Evolutionary conservation across 176 grass and related monocot species (phyloP).

Genomic region (Zea luxurians): DNA sequence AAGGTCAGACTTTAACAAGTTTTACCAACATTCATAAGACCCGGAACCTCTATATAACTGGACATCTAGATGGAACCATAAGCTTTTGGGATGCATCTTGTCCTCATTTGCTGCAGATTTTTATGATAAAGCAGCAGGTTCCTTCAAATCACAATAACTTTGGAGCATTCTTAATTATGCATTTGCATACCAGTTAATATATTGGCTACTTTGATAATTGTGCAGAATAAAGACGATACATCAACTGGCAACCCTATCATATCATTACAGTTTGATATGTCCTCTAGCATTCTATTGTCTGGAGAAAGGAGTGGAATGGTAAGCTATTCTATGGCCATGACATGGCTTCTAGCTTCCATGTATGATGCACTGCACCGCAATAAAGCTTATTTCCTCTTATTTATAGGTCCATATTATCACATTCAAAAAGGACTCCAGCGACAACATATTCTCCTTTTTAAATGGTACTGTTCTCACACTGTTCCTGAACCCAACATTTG

Average conservation of each 20-base stretch:
- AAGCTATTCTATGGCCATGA: constrained; percentile 17
- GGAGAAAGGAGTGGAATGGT: constrained; percentile 73
- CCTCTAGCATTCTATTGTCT: constrained; percentile 69
- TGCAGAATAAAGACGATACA: constrained; percentile 63
- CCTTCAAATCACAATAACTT: constrained; percentile 32
- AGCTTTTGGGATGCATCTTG: constrained; percentile 95
- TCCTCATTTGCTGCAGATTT: constrained; percentile 68
- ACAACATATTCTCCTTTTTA: constrained; percentile 79
- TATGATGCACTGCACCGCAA: constrained; percentile 24
- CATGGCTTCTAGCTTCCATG: neutral
- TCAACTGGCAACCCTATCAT: constrained; percentile 54
- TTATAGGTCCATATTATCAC: constrained; percentile 70
- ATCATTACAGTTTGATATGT: constrained; percentile 81
- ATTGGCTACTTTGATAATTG: constrained; percentile 26
- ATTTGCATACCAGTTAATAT: constrained; percentile 19
- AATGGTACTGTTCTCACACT: constrained; percentile 56
- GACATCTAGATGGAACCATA: constrained; percentile 88
- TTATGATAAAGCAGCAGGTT: constrained; percentile 87
- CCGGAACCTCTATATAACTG: constrained; percentile 80
- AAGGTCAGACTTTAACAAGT: constrained; percentile 50
- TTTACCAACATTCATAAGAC: constrained; percentile 58
- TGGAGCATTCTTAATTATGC: constrained; percentile 18
- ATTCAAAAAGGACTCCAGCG: constrained; percentile 73
- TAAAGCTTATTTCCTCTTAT: constrained; percentile 33
- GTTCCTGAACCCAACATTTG: constrained; percentile 20